These are phyloP conservation scores for Aspergillus felis DNA, from an alignment of 2,329 filamentous ascomycete genomes.

Conservation along the genomic window DNA sequence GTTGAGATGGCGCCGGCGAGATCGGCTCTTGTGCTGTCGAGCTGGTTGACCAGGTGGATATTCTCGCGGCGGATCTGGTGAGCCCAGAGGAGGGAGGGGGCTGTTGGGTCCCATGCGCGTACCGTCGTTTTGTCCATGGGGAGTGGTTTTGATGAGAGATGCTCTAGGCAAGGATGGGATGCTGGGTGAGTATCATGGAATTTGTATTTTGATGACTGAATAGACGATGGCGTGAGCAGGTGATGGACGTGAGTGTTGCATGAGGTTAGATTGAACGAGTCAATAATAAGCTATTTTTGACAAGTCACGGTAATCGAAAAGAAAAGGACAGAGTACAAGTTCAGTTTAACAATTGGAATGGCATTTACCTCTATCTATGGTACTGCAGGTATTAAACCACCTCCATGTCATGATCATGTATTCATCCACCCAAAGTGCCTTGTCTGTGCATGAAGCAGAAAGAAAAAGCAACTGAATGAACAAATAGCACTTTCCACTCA, in stretches of 20 bases:
- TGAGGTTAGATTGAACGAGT: neutral
- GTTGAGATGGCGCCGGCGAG: constrained; percentile 8
- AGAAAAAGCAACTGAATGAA: constrained; percentile 25
- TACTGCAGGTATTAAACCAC: constrained; percentile 28
- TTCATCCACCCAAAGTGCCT: constrained; percentile 25
- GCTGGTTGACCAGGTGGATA: constrained; percentile 24
- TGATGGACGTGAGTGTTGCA: neutral
- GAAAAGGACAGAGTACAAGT: neutral
- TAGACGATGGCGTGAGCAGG: too few species aligned
- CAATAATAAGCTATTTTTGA: neutral
- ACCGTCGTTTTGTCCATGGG: constrained; percentile 2
- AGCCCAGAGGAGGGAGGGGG: constrained; percentile 34
- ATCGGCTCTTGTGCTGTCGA: constrained; percentile 18
- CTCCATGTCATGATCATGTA: constrained; percentile 28
- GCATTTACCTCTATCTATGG: constrained; percentile 35
- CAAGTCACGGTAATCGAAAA: neutral
- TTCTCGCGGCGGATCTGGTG: constrained; percentile 38
- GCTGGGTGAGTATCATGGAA: neutral
- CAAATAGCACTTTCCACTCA: constrained; percentile 36
- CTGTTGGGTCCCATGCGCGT: constrained; percentile 2
- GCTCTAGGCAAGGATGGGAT: neutral
- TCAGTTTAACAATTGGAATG: constrained; percentile 19
- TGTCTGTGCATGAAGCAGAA: constrained; percentile 16
- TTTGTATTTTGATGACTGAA: neutral
- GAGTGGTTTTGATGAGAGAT: neutral